Evolutionary conservation across 805 yeast species (phyloP).

Genomic region (Hanseniaspora guilliermondii): DNA sequence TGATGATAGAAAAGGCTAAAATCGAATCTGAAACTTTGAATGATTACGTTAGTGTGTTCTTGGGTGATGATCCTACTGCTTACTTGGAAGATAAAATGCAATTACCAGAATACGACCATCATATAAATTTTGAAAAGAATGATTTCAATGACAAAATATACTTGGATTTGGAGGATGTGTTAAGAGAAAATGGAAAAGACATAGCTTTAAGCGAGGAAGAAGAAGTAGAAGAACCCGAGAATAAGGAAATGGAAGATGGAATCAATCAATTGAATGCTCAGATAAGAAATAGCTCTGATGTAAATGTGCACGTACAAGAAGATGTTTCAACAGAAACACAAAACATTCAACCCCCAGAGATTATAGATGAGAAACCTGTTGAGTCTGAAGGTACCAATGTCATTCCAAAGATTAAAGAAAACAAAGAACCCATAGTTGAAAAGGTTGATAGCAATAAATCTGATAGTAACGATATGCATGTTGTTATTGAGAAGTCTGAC

Average conservation of each 20-base stretch:
- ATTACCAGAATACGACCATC: slow-evolving; percentile 59
- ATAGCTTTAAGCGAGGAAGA: slow-evolving; percentile 12
- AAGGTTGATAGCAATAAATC: neutral
- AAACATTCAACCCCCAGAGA: too few species aligned
- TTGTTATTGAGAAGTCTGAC: neutral
- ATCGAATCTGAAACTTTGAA: slow-evolving; percentile 58
- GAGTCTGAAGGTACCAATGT: neutral
- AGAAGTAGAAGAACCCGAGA: slow-evolving; percentile 14
- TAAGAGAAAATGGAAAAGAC: slow-evolving; percentile 20
- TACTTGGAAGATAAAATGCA: slow-evolving; percentile 52
- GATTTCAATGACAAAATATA: slow-evolving; percentile 6
- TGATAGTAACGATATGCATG: neutral
- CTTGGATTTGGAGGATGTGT: slow-evolving; percentile 10
- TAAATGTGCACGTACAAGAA: too few species aligned
- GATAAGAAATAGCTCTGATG: slow-evolving; percentile 19
- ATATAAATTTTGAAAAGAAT: slow-evolving; percentile 25
- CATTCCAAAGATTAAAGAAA: neutral
- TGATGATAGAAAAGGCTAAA: slow-evolving; percentile 72
- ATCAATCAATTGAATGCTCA: slow-evolving; percentile 19
- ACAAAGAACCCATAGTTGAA: neutral
- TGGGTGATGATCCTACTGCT: slow-evolving; percentile 76
- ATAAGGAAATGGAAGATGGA: neutral
- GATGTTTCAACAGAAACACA: too few species aligned
- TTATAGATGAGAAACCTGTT: neutral
- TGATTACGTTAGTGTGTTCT: slow-evolving; percentile 59